These are phyloP conservation scores for Salvia hispanica DNA, from an alignment of 257 asterid species.

Conservation along the genomic window DNA sequence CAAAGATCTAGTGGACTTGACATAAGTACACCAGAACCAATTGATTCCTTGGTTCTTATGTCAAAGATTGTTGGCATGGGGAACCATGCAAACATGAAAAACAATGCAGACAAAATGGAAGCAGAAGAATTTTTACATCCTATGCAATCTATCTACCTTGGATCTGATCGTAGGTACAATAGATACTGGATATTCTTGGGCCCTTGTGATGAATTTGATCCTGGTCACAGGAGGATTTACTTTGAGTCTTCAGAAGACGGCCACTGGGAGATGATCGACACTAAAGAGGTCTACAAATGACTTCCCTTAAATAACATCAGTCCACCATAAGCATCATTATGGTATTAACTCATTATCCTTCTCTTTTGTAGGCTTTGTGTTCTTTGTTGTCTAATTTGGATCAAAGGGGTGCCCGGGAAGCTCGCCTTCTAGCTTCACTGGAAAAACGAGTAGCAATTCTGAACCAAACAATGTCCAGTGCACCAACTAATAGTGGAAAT, in stretches of 20 bases:
- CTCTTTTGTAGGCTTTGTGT: constrained; percentile 60
- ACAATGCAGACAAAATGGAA: constrained; percentile 44
- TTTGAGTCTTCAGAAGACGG: constrained; percentile 99
- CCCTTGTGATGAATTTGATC: constrained; percentile 88
- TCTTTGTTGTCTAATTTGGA: constrained; percentile 67
- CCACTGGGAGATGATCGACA: constrained; percentile 92
- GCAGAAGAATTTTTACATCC: constrained; percentile 62
- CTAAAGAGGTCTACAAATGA: constrained; percentile 63
- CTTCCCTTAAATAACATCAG: constrained; percentile 13
- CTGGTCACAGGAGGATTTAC: constrained; percentile 95
- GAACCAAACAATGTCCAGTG: constrained; percentile 55
- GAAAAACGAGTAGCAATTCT: constrained; percentile 58
- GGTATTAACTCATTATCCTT: constrained; percentile 32
- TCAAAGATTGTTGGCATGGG: constrained; percentile 48
- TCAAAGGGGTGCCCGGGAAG: constrained; percentile 85
- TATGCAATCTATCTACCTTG: constrained; percentile 94
- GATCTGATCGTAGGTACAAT: constrained; percentile 98
- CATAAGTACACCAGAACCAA: constrained; percentile 52
- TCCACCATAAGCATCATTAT: constrained; percentile 17
- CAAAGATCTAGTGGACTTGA: constrained; percentile 34
- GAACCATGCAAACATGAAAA: constrained; percentile 43
- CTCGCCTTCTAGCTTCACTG: constrained; percentile 73
- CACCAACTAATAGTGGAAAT: constrained; percentile 42
- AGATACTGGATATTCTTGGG: constrained; percentile 98
- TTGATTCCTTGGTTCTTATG: constrained; percentile 69